These are phyloP conservation scores for Voacanga thouarsii DNA, from an alignment of 257 asterid genomes.

Conservation along the genomic window DNA sequence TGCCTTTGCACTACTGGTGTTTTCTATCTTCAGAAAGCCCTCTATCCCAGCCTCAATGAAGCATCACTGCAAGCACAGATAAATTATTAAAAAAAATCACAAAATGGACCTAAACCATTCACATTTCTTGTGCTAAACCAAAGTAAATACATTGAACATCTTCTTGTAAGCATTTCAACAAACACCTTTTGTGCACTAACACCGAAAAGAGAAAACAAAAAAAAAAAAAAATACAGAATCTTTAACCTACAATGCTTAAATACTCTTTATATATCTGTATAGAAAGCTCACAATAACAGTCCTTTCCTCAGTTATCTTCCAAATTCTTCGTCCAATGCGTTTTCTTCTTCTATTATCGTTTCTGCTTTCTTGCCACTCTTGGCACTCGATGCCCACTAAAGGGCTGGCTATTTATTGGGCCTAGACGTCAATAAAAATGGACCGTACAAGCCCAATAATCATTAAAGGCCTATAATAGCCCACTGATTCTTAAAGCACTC, in stretches of 20 bases:
- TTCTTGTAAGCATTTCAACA: constrained; percentile 5
- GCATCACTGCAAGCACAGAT: constrained; percentile 11
- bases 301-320: not conserved
- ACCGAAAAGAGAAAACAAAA: not conserved
- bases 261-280: too few species aligned
- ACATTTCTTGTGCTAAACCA: not conserved
- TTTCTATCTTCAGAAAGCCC: not conserved
- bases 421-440: not conserved
- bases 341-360: not conserved
- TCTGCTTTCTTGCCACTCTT: not conserved
- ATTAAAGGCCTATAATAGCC: not conserved
- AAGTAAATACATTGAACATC: too few species aligned
- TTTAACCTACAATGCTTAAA: not conserved
- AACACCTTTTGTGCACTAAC: not conserved
- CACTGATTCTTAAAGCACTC: not conserved
- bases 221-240: not conserved
- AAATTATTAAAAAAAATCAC: not conserved
- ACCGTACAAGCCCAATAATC: not conserved
- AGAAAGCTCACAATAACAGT: not conserved
- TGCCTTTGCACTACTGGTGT: not conserved
- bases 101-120: not conserved
- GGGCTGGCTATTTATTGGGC: not conserved
- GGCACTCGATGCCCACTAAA: too few species aligned
- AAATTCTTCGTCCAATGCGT: not conserved
- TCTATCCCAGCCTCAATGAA: constrained; percentile 8